Conservation (phyloP, 208 protist species). For the Herpetomonas tarakana region DNA sequence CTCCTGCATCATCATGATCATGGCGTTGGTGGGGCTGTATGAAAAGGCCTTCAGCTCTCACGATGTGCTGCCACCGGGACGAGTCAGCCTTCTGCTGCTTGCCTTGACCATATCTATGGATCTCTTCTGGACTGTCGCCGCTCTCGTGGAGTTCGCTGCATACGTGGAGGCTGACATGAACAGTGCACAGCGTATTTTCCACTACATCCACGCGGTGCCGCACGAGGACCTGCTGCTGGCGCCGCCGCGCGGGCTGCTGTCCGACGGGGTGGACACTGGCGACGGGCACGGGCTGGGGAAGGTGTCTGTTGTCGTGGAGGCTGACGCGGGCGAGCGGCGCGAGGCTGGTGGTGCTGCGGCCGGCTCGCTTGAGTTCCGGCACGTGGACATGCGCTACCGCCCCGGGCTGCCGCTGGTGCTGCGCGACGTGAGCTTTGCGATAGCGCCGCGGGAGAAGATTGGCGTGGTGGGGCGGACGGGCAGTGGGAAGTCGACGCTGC, state of each 20-base stretch:
- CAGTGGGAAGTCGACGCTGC: conserved; percentile 79
- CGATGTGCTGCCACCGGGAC: conserved; percentile 14
- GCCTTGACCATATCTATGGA: conserved; percentile 68
- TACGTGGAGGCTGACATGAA: conserved; percentile 72
- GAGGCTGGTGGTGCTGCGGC: background rate
- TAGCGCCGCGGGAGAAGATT: conserved; percentile 71
- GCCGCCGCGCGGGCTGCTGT: background rate
- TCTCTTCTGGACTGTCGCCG: conserved; percentile 32
- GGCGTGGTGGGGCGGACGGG: conserved; percentile 82
- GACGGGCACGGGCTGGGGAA: conserved; percentile 4
- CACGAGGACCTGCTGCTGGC: conserved; percentile 39
- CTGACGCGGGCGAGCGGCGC: background rate
- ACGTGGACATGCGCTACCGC: conserved; percentile 81
- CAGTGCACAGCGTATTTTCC: conserved; percentile 56
- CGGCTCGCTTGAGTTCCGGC: conserved; percentile 44
- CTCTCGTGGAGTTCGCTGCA: conserved; percentile 25
- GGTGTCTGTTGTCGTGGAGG: conserved; percentile 6
- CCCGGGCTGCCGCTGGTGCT: conserved; percentile 71
- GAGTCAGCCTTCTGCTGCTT: conserved; percentile 60
- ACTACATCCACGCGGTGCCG: conserved; percentile 55
- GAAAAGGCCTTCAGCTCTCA: conserved; percentile 20
- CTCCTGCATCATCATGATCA: conserved; percentile 39
- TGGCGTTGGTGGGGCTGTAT: conserved; percentile 42
- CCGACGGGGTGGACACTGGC: background rate
- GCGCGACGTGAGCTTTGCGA: conserved; percentile 42